phyloP scores from a whole-genome alignment of 208 protist genomes.

The Trypanosoma conorhini region DNA sequence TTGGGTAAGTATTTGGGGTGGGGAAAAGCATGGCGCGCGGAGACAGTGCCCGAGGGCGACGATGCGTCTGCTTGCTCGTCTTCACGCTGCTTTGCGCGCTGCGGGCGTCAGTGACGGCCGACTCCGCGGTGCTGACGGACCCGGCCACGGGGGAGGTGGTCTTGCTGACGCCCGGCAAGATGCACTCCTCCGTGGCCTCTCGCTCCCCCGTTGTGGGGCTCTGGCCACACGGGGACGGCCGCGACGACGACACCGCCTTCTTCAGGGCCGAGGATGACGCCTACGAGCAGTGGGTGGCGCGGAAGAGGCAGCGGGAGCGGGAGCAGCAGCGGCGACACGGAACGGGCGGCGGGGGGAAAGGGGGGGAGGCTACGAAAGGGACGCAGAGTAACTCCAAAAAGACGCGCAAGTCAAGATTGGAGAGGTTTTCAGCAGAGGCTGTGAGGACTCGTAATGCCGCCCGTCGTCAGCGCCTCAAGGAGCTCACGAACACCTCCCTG shows the following conservation, averaged over 20 bases:
- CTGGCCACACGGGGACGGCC: conserved; percentile 43
- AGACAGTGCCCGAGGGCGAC: neutral
- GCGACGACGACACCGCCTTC: conserved; percentile 39
- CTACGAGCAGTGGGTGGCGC: conserved; percentile 34
- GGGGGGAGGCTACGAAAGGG: conserved; percentile 9
- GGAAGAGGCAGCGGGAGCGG: conserved; percentile 9
- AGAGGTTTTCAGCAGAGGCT: neutral
- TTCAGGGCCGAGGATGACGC: conserved; percentile 54
- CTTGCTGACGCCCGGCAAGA: conserved; percentile 10
- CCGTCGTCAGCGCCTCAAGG: conserved; percentile 7
- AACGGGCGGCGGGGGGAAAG: neutral
- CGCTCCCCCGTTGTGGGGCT: conserved; percentile 14
- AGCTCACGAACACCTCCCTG: conserved; percentile 13
- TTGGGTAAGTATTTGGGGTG: neutral
- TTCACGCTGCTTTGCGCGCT: neutral
- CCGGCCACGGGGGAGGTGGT: conserved; percentile 17
- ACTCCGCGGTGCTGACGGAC: neutral
- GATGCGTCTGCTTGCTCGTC: neutral
- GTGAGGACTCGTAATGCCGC: conserved; percentile 12
- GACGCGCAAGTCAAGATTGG: neutral
- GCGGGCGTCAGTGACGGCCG: neutral
- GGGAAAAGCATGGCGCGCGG: neutral
- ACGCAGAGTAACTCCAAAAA: neutral
- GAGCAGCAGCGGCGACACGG: conserved; percentile 1
- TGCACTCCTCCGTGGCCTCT: conserved; percentile 19